A percentile compares a stretch with the other conserved stretches of the same genome.
Conservation (phyloP, 306 rosid genomes). For the Citrullus mucosospermus region DNA sequence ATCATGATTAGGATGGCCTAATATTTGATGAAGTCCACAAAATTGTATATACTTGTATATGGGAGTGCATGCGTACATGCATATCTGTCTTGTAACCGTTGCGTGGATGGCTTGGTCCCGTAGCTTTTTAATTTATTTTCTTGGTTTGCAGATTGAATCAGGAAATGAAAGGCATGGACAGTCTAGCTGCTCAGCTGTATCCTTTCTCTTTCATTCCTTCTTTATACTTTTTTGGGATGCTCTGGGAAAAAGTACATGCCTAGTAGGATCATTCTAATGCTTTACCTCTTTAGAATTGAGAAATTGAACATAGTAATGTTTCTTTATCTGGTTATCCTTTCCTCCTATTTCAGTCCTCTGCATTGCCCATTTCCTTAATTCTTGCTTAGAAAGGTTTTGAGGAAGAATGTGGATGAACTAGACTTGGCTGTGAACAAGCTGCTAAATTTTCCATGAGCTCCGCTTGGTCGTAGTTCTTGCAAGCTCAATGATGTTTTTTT, state of each 20-base stretch:
- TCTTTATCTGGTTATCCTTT: neutral
- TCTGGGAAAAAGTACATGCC: neutral
- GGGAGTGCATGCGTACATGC: too few relatives aligned
- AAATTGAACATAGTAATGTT: neutral
- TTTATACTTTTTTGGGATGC: neutral
- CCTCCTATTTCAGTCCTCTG: neutral
- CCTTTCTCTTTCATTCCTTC: conserved; percentile 15
- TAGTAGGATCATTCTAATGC: neutral
- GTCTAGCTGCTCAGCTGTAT: conserved; percentile 67
- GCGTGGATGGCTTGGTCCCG: neutral
- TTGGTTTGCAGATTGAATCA: conserved; percentile 54
- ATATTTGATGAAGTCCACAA: too few relatives aligned
- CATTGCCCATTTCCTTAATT: conserved; percentile 39
- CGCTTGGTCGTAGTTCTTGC: neutral
- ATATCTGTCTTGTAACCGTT: neutral
- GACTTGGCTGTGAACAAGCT: conserved; percentile 69
- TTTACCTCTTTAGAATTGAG: neutral
- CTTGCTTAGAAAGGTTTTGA: conserved; percentile 41
- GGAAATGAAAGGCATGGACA: conserved; percentile 68
- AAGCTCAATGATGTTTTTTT: neutral
- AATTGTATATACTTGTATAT: too few relatives aligned
- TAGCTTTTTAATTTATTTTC: neutral
- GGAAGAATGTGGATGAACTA: conserved; percentile 63
- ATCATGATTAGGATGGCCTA: neutral
- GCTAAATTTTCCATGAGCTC: conserved; percentile 47